These are phyloP conservation scores for Saccharomycopsis schoenii DNA, from an alignment of 805 yeast species.

Conservation along the genomic window DNA sequence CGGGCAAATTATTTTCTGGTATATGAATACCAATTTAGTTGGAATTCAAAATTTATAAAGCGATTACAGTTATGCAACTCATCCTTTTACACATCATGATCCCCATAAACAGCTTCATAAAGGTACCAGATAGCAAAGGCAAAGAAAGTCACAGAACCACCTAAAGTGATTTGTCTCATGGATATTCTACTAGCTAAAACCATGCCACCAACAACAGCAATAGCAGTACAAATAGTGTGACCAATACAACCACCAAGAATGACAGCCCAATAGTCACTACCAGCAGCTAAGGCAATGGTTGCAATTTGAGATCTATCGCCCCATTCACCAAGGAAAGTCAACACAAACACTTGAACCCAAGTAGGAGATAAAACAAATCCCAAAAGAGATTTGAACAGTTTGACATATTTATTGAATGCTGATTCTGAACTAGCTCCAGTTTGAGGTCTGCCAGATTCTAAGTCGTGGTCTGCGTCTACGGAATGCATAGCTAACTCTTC, in stretches of 20 bases:
- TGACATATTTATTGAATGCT: conserved; percentile 19
- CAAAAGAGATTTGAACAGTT: conserved; percentile 44
- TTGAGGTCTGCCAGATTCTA: conserved; percentile 41
- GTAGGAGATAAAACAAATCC: conserved; percentile 68
- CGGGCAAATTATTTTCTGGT: neutral
- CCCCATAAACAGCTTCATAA: conserved; percentile 42
- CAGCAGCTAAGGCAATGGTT: conserved; percentile 97
- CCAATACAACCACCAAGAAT: conserved; percentile 86
- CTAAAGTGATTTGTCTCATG: conserved; percentile 83
- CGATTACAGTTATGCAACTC: neutral
- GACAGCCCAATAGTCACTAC: conserved; percentile 82
- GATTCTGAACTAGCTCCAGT: conserved; percentile 3
- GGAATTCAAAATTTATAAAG: neutral
- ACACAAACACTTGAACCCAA: conserved; percentile 88
- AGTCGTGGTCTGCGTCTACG: conserved; percentile 36
- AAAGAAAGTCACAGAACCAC: conserved; percentile 83
- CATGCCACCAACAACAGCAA: conserved; percentile 93
- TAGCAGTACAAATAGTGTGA: conserved; percentile 75
- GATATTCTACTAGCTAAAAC: conserved; percentile 81
- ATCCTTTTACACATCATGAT: conserved; percentile 4
- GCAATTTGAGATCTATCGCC: conserved; percentile 98
- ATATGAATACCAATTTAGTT: neutral
- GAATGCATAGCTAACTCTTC: conserved; percentile 71
- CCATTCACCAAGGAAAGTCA: conserved; percentile 98
- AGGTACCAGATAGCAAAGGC: conserved; percentile 75